These are phyloP conservation scores for Coffea eugenioides DNA, from an alignment of 257 asterid species.

Conservation along the genomic window DNA sequence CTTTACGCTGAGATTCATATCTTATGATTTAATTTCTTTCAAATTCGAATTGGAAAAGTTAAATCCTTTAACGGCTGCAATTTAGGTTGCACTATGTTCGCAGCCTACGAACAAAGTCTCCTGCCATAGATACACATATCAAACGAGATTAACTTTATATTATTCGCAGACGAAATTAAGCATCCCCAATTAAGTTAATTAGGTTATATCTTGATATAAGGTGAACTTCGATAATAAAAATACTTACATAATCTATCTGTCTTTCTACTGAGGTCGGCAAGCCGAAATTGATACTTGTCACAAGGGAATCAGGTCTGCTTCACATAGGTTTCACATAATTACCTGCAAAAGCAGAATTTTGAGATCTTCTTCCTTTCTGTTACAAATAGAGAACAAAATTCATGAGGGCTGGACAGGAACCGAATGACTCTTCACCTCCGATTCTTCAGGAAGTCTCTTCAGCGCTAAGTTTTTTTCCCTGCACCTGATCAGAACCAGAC, in stretches of 20 bases:
- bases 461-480: conserved; percentile 21
- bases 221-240: too few species aligned
- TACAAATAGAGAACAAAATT: not conserved
- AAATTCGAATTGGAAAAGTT: not conserved
- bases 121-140: conserved; percentile 33
- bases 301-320: conserved; percentile 76
- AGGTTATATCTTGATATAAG: not conserved
- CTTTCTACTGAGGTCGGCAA: conserved; percentile 67
- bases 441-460: conserved; percentile 56
- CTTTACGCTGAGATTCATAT: too few species aligned
- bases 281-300: conserved; percentile 71
- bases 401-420: conserved; percentile 23
- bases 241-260: not conserved
- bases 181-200: too few species aligned
- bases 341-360: conserved; percentile 48
- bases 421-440: conserved; percentile 78
- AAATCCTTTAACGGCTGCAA: conserved; percentile 54
- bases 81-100: conserved; percentile 64
- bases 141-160: not conserved
- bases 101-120: conserved; percentile 90
- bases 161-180: not conserved
- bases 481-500: conserved; percentile 74
- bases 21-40: not conserved
- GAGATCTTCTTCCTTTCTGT: not conserved
- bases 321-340: conserved; percentile 72